These are phyloP conservation scores for Aspergillus thermomutatus DNA, from an alignment of 2,329 filamentous ascomycete genomes.

Conservation along the genomic window DNA sequence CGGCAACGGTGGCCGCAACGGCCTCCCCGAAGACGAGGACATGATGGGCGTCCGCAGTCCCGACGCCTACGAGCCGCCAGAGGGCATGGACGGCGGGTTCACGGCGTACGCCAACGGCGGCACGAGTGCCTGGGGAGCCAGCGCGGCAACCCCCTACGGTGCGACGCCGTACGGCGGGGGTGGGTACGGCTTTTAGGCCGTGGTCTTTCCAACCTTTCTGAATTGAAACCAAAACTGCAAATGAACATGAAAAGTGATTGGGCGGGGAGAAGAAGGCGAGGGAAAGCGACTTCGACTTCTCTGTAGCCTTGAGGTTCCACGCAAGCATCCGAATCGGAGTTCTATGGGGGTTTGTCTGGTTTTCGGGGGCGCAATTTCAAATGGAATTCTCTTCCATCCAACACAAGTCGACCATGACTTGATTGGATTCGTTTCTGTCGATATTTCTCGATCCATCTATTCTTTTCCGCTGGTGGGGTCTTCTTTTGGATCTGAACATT, in stretches of 20 bases:
- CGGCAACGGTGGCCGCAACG: constrained; percentile 53
- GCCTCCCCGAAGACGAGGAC: constrained; percentile 43
- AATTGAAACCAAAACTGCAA: neutral
- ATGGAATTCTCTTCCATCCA: neutral
- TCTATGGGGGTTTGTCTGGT: neutral
- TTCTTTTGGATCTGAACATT: neutral
- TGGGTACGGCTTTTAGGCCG: constrained; percentile 26
- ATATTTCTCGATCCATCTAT: neutral
- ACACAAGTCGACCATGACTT: neutral
- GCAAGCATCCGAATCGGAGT: neutral
- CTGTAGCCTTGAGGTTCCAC: neutral
- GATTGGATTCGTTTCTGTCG: neutral
- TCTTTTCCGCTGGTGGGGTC: neutral
- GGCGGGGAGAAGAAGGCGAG: neutral
- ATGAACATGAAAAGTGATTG: neutral
- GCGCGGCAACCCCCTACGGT: constrained; percentile 60
- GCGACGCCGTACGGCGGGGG: constrained; percentile 23
- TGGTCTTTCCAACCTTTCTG: neutral
- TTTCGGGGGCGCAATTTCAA: neutral
- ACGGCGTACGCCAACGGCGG: constrained; percentile 46
- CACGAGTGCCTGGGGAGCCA: constrained; percentile 64
- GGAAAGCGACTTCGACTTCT: neutral
- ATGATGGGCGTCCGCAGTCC: constrained; percentile 50
- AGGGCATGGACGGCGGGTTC: constrained; percentile 42
- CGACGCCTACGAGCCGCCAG: constrained; percentile 47